phyloP scores from a whole-genome alignment of 1,284 basidiomycete species.

The Phenoliferia sp. region DNA sequence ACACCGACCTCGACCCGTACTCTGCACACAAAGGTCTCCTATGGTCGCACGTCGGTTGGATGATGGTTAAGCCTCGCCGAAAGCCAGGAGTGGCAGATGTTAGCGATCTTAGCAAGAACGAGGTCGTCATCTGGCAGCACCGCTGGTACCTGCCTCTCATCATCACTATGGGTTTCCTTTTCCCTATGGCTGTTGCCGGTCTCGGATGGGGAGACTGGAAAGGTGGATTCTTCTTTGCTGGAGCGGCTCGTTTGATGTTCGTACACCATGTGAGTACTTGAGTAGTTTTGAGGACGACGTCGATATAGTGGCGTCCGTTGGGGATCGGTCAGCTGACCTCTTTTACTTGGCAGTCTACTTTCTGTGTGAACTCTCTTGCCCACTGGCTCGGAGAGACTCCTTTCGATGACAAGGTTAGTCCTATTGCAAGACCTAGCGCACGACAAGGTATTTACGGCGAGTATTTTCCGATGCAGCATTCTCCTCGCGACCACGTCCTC shows the following conservation, averaged over 20 bases:
- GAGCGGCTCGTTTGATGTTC: conserved; percentile 70
- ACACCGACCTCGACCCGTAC: conserved; percentile 92
- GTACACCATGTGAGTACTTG: conserved; percentile 76
- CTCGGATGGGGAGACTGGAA: conserved; percentile 75
- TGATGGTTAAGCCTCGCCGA: conserved; percentile 81
- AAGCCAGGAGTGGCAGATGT: conserved; percentile 85
- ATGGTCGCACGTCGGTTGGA: conserved; percentile 84
- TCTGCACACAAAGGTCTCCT: conserved; percentile 74
- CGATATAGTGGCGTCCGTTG: neutral
- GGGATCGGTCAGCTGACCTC: neutral
- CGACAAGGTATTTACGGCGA: neutral
- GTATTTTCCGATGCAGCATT: neutral
- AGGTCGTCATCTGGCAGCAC: conserved; percentile 82
- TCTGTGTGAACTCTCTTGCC: conserved; percentile 91
- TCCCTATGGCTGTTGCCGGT: conserved; percentile 73
- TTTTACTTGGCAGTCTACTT: conserved; percentile 62
- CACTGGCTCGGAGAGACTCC: conserved; percentile 89
- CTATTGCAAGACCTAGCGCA: neutral
- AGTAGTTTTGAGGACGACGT: neutral
- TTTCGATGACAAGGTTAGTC: conserved; percentile 73
- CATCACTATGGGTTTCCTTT: conserved; percentile 63
- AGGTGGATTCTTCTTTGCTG: conserved; percentile 84
- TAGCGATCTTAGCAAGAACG: conserved; percentile 71
- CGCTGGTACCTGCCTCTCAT: conserved; percentile 69
- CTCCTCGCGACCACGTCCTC: conserved; percentile 49